A percentile compares a stretch with the other conserved stretches of the same genome.
These are phyloP conservation scores for Ananas comosus DNA, from an alignment of 176 grass and related monocot genomes.

Conservation along the genomic window DNA sequence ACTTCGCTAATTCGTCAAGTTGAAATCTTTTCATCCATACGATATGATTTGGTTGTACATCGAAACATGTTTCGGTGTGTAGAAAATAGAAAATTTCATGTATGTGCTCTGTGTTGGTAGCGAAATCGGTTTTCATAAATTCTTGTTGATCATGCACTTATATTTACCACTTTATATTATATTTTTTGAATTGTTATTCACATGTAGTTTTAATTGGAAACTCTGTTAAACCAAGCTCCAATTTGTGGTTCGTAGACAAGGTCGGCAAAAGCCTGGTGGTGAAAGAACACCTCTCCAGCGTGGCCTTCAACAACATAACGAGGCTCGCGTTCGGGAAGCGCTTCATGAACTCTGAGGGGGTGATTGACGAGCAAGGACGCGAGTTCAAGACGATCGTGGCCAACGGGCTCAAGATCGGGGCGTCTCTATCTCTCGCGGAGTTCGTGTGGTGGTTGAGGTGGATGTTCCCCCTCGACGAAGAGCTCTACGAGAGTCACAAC, in stretches of 20 bases:
- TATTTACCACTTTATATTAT: too few species aligned
- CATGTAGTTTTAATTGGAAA: not conserved
- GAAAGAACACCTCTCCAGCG: slow-evolving; percentile 32
- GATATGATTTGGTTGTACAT: too few species aligned
- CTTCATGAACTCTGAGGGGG: slow-evolving; percentile 45
- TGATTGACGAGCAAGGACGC: slow-evolving; percentile 50
- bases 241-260: slow-evolving; percentile 14
- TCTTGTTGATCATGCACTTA: too few species aligned
- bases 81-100: too few species aligned
- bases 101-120: too few species aligned
- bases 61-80: too few species aligned
- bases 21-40: too few species aligned
- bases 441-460: slow-evolving; percentile 43
- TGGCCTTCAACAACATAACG: slow-evolving; percentile 75
- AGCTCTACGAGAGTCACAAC: slow-evolving; percentile 33
- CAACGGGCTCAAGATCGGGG: slow-evolving; percentile 64
- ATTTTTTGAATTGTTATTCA: too few species aligned
- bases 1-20: too few species aligned
- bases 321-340: slow-evolving; percentile 77
- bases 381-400: slow-evolving; percentile 66
- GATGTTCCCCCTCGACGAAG: slow-evolving; percentile 40
- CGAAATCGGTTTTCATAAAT: too few species aligned
- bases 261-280: slow-evolving; percentile 34
- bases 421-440: slow-evolving; percentile 49
- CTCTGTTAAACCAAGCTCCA: too few species aligned